These are phyloP conservation scores for Samsoniella hepiali DNA, from an alignment of 2,329 filamentous ascomycete species.

Conservation along the genomic window DNA sequence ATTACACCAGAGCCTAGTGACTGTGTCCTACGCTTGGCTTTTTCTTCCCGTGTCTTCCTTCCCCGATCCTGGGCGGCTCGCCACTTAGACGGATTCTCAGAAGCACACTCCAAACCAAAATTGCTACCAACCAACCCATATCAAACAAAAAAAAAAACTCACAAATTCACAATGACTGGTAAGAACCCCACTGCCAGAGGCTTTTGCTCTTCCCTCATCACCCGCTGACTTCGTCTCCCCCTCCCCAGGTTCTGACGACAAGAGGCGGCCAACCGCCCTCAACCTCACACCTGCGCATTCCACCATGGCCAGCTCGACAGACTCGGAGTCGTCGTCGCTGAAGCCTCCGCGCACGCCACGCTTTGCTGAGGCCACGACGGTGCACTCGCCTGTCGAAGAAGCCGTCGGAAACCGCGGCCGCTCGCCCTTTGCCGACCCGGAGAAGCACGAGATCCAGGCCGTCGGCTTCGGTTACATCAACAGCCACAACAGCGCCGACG, in stretches of 20 bases:
- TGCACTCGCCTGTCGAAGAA: slow-evolving; percentile 69
- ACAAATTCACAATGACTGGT: slow-evolving; percentile 15
- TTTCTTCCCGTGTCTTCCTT: background rate
- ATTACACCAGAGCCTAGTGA: background rate
- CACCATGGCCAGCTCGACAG: slow-evolving; percentile 48
- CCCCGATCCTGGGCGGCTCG: background rate
- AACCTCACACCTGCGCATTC: slow-evolving; percentile 50
- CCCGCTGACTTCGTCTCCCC: background rate
- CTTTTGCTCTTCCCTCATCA: slow-evolving; percentile 8
- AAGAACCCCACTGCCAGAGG: slow-evolving; percentile 11
- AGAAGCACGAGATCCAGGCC: slow-evolving; percentile 70
- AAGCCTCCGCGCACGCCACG: slow-evolving; percentile 72
- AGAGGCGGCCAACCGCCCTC: slow-evolving; percentile 54
- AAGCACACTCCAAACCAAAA: background rate
- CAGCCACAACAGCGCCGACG: slow-evolving; percentile 52
- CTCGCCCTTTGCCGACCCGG: slow-evolving; percentile 59
- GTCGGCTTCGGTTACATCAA: slow-evolving; percentile 91
- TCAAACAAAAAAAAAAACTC: background rate
- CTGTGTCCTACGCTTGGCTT: slow-evolving; percentile 12
- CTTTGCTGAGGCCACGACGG: slow-evolving; percentile 76
- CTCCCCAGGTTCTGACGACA: slow-evolving; percentile 44
- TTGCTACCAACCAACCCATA: background rate
- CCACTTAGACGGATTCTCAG: slow-evolving; percentile 1
- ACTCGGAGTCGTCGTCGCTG: slow-evolving; percentile 52
- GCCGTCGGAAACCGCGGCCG: slow-evolving; percentile 28